Conservation (phyloP, 345 rosid species). For the Psidium guajava region DNA sequence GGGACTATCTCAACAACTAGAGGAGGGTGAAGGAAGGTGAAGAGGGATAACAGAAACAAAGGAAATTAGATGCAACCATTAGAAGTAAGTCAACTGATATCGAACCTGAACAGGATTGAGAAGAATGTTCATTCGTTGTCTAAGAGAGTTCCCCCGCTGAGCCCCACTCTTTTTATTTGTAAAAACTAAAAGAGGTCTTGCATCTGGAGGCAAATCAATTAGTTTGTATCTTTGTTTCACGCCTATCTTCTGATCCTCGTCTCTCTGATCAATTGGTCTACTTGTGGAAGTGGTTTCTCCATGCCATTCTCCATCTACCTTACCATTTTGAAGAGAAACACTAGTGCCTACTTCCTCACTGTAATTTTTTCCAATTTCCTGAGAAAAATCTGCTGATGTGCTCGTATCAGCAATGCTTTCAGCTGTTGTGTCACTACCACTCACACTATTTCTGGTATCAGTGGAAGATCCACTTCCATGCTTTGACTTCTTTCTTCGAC, state of each 20-base stretch:
- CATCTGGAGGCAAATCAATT: constrained; percentile 60
- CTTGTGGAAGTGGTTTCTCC: constrained; percentile 10
- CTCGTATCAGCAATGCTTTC: constrained; percentile 53
- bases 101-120: constrained; percentile 78
- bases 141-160: constrained; percentile 58
- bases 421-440: constrained; percentile 28
- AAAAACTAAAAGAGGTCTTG: constrained; percentile 76
- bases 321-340: constrained; percentile 19
- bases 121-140: constrained; percentile 60
- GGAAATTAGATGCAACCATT: neutral
- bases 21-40: neutral
- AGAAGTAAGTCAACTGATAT: neutral
- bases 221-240: constrained; percentile 60
- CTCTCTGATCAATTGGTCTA: constrained; percentile 56
- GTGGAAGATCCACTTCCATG: constrained; percentile 44
- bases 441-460: constrained; percentile 44
- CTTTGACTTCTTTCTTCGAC: constrained; percentile 73
- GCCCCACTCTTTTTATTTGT: constrained; percentile 85
- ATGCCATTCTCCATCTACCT: constrained; percentile 18
- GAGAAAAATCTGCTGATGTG: constrained; percentile 24
- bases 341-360: neutral
- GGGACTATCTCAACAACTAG: neutral
- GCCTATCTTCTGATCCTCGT: constrained; percentile 50
- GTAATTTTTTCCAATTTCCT: neutral
- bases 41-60: neutral